Base-by-base conservation (phyloP, 129 eudicot genomes). In the Kitagawia praeruptora region DNA sequence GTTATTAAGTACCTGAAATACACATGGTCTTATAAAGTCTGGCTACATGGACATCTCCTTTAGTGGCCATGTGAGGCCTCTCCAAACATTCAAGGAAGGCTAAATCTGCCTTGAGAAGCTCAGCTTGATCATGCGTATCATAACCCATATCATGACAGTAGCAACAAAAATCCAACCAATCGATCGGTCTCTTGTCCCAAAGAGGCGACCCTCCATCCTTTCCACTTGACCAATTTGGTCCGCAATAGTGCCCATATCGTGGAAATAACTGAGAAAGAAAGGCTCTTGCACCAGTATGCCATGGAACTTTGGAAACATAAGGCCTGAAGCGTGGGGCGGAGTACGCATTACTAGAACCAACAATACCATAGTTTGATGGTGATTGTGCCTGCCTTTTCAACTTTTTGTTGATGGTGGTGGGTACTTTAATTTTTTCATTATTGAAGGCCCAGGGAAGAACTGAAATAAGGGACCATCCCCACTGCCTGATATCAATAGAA, bases 171-270 rank as follows among this genome's bases (percentile, higher is more conserved):
- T 95, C 99, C 77, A 95, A 85, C 97, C 97, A 92, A 82, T 95
- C 97, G 80, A 92, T 95, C 0, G 99, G 99, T 2, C 99, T 86
- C 80, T 82, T 92, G 84, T 95, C 99, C 99, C 99, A 95, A 23
- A 95, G 85, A 70, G 81, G 86, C 8, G 99, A 95, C 61, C 99
- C 99, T 48, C 86, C 80, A 72, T 95, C 97, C 80, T 86, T 95
- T 39, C 99, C 99, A 78, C 99, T 95, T 9, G 99, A 95, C 99
- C 99, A 95, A 81, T 95, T 95, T 25, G 99, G 99, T 31, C 99
- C 97, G 79, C 99, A 95, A 80, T 95, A 95, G 82, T 87, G 96
- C 77, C 97, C 99, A 37, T 95, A 95, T 44, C 97, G 83, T 19
- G 99, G 99, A 84, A 95, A 95, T 8, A 95, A 70, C 81, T 90